Evolutionary conservation across 2,329 filamentous ascomycete species (phyloP).

Genomic region (Pseudogymnoascus sp.): DNA sequence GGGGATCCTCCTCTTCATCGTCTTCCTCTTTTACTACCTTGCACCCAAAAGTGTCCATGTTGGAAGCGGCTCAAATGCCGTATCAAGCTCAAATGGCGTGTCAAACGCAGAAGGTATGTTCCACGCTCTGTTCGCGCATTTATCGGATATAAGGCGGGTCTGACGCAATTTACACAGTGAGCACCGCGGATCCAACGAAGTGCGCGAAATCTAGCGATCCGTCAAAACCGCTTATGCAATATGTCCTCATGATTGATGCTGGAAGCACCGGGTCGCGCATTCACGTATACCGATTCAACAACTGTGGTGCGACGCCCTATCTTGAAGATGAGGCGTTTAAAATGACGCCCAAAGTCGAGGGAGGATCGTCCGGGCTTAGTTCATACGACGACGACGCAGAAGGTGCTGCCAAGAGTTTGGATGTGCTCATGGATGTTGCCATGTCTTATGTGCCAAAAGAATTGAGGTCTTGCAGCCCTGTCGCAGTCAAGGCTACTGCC

Average conservation of each 20-base stretch:
- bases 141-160: background rate
- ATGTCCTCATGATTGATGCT: conserved; percentile 97
- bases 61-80: conserved; percentile 8
- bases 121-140: background rate
- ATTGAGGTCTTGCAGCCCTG: conserved; percentile 81
- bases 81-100: conserved; percentile 13
- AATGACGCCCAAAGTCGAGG: conserved; percentile 80
- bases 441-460: conserved; percentile 76
- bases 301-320: conserved; percentile 91
- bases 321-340: conserved; percentile 88
- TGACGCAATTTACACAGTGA: conserved; percentile 16
- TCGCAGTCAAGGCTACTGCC: conserved; percentile 97
- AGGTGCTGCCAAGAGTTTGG: conserved; percentile 80
- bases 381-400: conserved; percentile 80
- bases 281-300: conserved; percentile 99
- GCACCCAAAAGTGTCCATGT: conserved; percentile 41
- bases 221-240: conserved; percentile 90
- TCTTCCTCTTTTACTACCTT: conserved; percentile 56
- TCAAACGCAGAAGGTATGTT: conserved; percentile 20
- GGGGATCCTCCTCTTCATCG: conserved; percentile 49
- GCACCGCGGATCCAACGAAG: conserved; percentile 52
- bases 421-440: conserved; percentile 78
- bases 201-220: conserved; percentile 78
- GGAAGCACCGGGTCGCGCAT: conserved; percentile 96
- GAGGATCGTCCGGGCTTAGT: conserved; percentile 60